Base-by-base conservation (phyloP, 495 filamentous ascomycete species). In the Chaetomium fimeti region DNA sequence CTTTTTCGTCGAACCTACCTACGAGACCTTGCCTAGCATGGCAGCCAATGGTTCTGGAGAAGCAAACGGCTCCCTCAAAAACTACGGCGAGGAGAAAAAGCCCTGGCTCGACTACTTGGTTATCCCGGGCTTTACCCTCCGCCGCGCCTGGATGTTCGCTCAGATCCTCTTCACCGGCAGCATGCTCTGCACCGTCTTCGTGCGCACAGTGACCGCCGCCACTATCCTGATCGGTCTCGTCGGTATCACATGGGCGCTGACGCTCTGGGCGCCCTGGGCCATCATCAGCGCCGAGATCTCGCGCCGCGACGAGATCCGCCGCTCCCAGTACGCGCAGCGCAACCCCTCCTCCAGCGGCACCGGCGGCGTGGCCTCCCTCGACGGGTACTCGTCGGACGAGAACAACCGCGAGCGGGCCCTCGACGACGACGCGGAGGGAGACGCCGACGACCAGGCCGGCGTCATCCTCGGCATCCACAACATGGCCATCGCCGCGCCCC, bases 401-500 rank as follows among this genome's bases (percentile, higher is more conserved):
- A 69, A 76, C 22, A 69, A 76, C 22, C 62, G 66, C 3, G 68
- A 63, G 2, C 47, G 18, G 3, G 62, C 69, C 5, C 52, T 68
- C 24, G n/a, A 55, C 27, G 40, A 56, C 7, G 60, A 69, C 15
- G 40, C 67, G 28, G 78, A 81, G 15, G 82, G 82, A 15, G 79
- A 78, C 11, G 84, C 81, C 15, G 72, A 72, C 5, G 89, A 91
- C 60, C 92, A 96, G 76, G 92, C 92, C 1, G 92, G 92, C 16
- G 89, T 96, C 25, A 87, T 97, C 38, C 81, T 97, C 2, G 92
- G 92, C 2, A 88, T 97, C 25, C 92, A 97, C 77, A 97, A 97
- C 73, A 91, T 97, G 74, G 88, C 92, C 28, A 86, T 97, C 64
- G 89, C 91, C 0, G 84, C 91, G 24, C 92, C 92, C 16, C 92